Conservation (phyloP, 768 basidiomycete species). For the Agrocybe chaxingu region DNA sequence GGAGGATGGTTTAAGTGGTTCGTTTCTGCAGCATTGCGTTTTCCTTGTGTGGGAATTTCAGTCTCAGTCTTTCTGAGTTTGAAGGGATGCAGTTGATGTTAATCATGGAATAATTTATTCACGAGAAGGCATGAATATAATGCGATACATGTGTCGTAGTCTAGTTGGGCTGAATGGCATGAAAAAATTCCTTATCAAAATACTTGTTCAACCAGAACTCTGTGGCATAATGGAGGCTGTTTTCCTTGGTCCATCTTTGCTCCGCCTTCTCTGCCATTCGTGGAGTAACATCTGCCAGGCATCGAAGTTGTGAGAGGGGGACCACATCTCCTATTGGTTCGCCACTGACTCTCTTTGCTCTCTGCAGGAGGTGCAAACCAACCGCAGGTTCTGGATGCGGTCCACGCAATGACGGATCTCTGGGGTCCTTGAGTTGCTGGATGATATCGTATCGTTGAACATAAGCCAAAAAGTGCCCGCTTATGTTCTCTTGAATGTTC, state of each 20-base stretch:
- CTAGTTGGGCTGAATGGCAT: neutral
- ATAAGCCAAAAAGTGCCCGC: no score
- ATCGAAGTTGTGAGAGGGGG: conserved; percentile 17
- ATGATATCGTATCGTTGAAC: no score
- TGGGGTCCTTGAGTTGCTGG: no score
- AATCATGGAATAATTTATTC: neutral
- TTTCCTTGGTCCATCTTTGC: conserved; percentile 17
- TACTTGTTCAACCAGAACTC: conserved; percentile 32
- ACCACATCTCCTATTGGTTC: conserved; percentile 23
- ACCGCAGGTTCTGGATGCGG: conserved; percentile 17
- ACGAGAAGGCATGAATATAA: neutral
- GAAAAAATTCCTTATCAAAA: conserved; percentile 27
- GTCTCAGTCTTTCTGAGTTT: no score
- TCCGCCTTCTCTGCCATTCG: conserved; percentile 22
- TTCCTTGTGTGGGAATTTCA: no score
- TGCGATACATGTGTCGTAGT: neutral
- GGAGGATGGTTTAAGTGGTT: no score
- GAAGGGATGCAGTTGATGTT: no score
- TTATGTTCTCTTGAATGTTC: no score
- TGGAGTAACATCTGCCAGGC: conserved; percentile 23
- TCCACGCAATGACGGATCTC: neutral
- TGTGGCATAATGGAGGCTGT: conserved; percentile 14
- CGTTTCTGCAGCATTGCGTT: no score
- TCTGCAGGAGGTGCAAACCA: conserved; percentile 20
- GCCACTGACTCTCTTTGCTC: conserved; percentile 10